Conservation (phyloP, 1,139 yeast genomes). For the Kurtzmaniella quercitrusa region DNA sequence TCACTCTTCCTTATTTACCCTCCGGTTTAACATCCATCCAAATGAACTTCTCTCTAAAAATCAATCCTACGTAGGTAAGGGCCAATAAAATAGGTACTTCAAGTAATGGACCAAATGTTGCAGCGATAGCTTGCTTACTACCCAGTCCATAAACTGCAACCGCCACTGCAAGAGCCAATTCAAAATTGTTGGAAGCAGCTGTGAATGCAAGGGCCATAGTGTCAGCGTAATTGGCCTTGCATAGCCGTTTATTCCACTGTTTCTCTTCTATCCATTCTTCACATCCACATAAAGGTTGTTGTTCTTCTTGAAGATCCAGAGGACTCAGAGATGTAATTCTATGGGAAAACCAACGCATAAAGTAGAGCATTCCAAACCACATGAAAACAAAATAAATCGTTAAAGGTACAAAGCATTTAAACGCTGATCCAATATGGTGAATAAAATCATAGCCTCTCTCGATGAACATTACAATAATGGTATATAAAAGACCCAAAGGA, state of each 20-base stretch:
- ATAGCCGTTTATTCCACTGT: slow-evolving; percentile 18
- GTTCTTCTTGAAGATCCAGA: slow-evolving; percentile 7
- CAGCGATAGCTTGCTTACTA: slow-evolving; percentile 53
- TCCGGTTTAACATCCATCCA: slow-evolving; percentile 20
- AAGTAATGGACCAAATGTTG: slow-evolving; percentile 56
- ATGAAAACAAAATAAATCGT: slow-evolving; percentile 43
- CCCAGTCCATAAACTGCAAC: slow-evolving; percentile 51
- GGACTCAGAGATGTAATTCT: slow-evolving; percentile 1
- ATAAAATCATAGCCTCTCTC: slow-evolving; percentile 50
- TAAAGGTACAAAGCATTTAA: slow-evolving; percentile 51
- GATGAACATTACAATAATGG: slow-evolving; percentile 51
- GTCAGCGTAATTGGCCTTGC: slow-evolving; percentile 38
- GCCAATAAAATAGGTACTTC: slow-evolving; percentile 51
- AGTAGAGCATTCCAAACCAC: slow-evolving; percentile 44
- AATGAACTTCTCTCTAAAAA: slow-evolving; percentile 20
- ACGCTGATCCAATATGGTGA: slow-evolving; percentile 45
- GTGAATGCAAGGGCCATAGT: slow-evolving; percentile 53
- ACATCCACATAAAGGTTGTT: slow-evolving; percentile 32
- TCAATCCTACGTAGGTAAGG: slow-evolving; percentile 39
- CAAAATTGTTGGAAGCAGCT: slow-evolving; percentile 54
- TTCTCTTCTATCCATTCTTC: slow-evolving; percentile 17
- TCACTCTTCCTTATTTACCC: too few relatives aligned
- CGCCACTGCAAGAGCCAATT: slow-evolving; percentile 52
- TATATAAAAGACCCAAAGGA: slow-evolving; percentile 48
- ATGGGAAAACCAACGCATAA: slow-evolving; percentile 25